These are phyloP conservation scores for Thalia dealbata DNA, from an alignment of 176 grass and related monocot species.

Conservation along the genomic window DNA sequence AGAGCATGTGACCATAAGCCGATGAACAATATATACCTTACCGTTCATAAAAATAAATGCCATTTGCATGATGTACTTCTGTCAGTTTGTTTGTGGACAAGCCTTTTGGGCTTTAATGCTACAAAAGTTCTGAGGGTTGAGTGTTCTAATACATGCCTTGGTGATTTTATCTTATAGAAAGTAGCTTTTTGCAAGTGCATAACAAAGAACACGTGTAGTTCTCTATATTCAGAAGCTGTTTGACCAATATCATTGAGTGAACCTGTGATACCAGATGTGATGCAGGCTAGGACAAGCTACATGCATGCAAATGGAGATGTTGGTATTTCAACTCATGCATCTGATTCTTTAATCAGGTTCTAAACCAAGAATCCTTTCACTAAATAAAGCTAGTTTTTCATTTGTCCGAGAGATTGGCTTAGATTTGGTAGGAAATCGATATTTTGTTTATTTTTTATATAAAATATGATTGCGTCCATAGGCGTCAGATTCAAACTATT, in stretches of 20 bases:
- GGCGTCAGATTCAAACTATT: background rate
- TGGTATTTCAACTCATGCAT: background rate
- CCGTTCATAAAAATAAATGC: no score
- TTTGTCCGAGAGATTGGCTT: background rate
- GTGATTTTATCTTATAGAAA: background rate
- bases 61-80: no score
- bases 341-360: conserved; percentile 9
- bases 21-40: no score
- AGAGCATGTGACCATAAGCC: no score
- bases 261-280: background rate
- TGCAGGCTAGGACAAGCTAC: background rate
- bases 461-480: background rate
- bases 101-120: no score
- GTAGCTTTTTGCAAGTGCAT: background rate
- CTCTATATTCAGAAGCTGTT: background rate
- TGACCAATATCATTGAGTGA: background rate
- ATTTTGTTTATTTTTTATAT: no score
- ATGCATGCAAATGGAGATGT: background rate
- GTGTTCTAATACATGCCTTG: background rate
- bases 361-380: background rate
- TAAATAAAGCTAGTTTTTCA: background rate
- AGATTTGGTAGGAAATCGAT: no score
- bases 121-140: no score
- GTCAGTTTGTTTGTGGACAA: no score
- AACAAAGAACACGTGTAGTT: background rate